These are phyloP conservation scores for Epithele typhae DNA, from an alignment of 768 basidiomycete genomes.

Conservation along the genomic window DNA sequence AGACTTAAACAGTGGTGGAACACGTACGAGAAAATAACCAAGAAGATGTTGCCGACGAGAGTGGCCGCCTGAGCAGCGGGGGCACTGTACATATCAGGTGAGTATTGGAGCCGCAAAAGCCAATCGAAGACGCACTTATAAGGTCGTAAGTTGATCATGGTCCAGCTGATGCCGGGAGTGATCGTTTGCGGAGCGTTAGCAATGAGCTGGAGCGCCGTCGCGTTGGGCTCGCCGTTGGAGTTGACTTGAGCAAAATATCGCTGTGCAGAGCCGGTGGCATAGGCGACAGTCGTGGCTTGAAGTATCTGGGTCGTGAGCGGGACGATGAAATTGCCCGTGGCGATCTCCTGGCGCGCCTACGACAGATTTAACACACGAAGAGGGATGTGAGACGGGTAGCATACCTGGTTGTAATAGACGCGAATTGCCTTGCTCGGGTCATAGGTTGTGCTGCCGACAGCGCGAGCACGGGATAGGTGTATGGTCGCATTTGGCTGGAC, in stretches of 20 bases:
- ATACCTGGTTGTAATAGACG: slow-evolving; percentile 39
- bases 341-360: slow-evolving; percentile 36
- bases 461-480: slow-evolving; percentile 28
- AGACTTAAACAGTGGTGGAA: slow-evolving; percentile 1
- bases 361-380: not conserved
- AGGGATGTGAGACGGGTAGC: not conserved
- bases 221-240: slow-evolving; percentile 27
- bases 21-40: slow-evolving; percentile 26
- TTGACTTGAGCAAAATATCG: slow-evolving; percentile 24
- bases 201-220: slow-evolving; percentile 34
- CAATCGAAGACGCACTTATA: slow-evolving; percentile 26
- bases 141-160: slow-evolving; percentile 35
- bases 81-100: too few relatives aligned
- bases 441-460: slow-evolving; percentile 34
- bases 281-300: slow-evolving; percentile 17
- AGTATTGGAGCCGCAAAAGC: too few relatives aligned
- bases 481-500: slow-evolving; percentile 34
- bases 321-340: slow-evolving; percentile 34
- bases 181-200: slow-evolving; percentile 37
- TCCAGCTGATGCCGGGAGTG: slow-evolving; percentile 29
- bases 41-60: slow-evolving; percentile 37
- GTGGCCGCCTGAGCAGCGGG: slow-evolving; percentile 38
- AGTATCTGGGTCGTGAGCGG: slow-evolving; percentile 30
- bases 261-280: slow-evolving; percentile 20
- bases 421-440: slow-evolving; percentile 31